Evolutionary conservation across 805 yeast genomes (phyloP).

Genomic region (Saccharomycopsis malanga): DNA sequence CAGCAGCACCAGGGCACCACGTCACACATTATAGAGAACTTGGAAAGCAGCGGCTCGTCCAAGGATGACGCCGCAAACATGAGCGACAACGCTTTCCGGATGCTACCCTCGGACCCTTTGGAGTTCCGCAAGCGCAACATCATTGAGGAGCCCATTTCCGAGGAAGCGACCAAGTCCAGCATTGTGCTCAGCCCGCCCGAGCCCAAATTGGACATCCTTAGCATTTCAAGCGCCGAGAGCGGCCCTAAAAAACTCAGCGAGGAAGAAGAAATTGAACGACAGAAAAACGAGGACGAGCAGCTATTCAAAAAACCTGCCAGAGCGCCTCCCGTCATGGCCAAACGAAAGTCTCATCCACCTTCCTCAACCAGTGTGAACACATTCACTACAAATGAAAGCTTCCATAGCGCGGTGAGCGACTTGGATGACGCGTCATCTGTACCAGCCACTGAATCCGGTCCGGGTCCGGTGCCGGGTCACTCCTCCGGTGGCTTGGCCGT

Average conservation of each 20-base stretch:
- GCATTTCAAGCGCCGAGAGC: not conserved
- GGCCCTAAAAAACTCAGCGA: constrained; percentile 4
- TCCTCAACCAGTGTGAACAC: constrained; percentile 13
- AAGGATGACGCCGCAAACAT: not conserved
- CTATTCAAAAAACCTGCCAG: not conserved
- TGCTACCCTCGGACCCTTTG: not conserved
- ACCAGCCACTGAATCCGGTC: not conserved
- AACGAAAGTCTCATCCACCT: constrained; percentile 7
- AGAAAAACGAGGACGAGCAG: constrained; percentile 7
- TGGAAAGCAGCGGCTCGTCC: constrained; percentile 15
- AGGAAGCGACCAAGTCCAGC: not conserved
- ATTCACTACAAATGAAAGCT: constrained; percentile 16
- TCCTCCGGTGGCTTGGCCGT: not conserved
- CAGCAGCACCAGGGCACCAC: constrained; percentile 18
- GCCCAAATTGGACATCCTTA: constrained; percentile 5
- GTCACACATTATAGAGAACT: constrained; percentile 19
- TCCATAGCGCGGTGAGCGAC: constrained; percentile 21
- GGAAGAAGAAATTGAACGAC: constrained; percentile 18
- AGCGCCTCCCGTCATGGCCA: not conserved
- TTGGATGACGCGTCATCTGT: not conserved
- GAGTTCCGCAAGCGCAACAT: constrained; percentile 4
- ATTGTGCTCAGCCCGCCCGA: not conserved
- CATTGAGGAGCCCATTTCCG: constrained; percentile 4
- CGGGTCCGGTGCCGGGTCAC: too few relatives aligned
- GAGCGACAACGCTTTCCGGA: not conserved